Evolutionary conservation across 352 stramenopile genomes (phyloP).

Genomic region (Pythium sukuiense): DNA sequence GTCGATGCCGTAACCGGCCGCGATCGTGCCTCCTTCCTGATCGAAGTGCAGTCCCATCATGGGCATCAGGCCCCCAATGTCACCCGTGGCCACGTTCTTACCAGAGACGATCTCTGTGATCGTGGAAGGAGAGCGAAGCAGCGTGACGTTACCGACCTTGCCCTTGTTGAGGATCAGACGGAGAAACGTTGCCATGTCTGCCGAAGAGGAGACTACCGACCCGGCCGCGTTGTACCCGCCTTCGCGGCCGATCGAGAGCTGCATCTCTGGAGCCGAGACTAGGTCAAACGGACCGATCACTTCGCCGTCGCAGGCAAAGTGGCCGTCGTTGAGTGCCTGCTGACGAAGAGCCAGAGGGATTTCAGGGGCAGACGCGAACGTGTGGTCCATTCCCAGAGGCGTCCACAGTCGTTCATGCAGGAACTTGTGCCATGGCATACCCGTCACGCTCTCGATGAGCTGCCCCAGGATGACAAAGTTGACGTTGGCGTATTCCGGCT

Average conservation of each 20-base stretch:
- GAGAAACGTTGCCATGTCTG: conserved; percentile 59
- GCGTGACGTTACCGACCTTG: conserved; percentile 42
- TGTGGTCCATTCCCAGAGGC: conserved; percentile 59
- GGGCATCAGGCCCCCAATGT: conserved; percentile 38
- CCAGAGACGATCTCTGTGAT: conserved; percentile 62
- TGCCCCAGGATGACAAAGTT: conserved; percentile 67
- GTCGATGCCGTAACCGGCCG: conserved; percentile 68
- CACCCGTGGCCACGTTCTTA: conserved; percentile 38
- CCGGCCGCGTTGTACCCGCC: conserved; percentile 39
- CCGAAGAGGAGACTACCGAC: conserved; percentile 48
- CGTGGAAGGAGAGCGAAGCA: conserved; percentile 42
- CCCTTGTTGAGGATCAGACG: conserved; percentile 67
- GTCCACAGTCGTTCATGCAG: conserved; percentile 49
- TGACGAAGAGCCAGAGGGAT: conserved; percentile 5
- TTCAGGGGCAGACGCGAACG: conserved; percentile 34
- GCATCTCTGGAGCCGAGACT: conserved; percentile 31
- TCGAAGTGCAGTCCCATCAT: conserved; percentile 49
- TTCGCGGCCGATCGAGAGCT: conserved; percentile 27
- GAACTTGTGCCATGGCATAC: conserved; percentile 50
- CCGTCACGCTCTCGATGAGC: conserved; percentile 52
- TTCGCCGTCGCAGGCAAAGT: conserved; percentile 50
- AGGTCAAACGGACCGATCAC: conserved; percentile 49
- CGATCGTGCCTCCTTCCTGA: conserved; percentile 47
- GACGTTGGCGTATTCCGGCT: conserved; percentile 59
- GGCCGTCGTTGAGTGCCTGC: conserved; percentile 30